A percentile compares a stretch with the other conserved stretches of the same genome.
These are phyloP conservation scores for Botrytis medusae DNA, from an alignment of 2,329 filamentous ascomycete genomes.

Conservation along the genomic window DNA sequence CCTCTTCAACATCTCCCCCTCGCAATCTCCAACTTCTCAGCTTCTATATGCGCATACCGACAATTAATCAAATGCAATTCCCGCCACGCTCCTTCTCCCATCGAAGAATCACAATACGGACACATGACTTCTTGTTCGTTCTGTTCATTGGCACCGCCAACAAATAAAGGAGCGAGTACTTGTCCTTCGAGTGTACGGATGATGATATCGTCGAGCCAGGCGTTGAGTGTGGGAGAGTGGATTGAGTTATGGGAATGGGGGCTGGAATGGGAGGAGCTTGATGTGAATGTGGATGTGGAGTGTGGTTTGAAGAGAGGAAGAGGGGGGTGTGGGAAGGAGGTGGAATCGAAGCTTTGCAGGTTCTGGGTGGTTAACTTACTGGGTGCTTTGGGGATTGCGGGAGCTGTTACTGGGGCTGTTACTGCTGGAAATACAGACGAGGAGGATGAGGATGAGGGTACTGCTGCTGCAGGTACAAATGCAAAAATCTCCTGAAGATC, in stretches of 20 bases:
- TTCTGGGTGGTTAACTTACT: neutral
- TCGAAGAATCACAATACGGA: neutral
- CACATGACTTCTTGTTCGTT: neutral
- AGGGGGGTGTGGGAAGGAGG: neutral
- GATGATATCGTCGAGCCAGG: constrained; percentile 8
- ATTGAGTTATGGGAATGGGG: too few relatives aligned
- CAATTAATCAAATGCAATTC: constrained; percentile 22
- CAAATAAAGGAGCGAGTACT: neutral
- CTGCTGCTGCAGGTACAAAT: neutral
- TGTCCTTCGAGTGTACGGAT: neutral
- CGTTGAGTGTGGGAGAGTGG: neutral
- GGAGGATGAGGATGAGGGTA: neutral
- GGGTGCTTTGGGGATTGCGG: rapidly evolving
- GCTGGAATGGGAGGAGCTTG: neutral
- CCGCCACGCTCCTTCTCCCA: constrained; percentile 1
- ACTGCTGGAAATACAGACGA: neutral
- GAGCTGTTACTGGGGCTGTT: too few relatives aligned
- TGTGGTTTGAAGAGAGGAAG: too few relatives aligned
- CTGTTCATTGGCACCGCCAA: constrained; percentile 4
- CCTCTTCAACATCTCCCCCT: neutral
- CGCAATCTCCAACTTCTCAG: neutral
- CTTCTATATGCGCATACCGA: constrained; percentile 18
- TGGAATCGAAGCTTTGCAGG: neutral
- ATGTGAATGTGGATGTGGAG: too few relatives aligned
- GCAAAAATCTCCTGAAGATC: neutral